These are phyloP conservation scores for Neurospora pannonica DNA, from an alignment of 495 filamentous ascomycete genomes.

Conservation along the genomic window DNA sequence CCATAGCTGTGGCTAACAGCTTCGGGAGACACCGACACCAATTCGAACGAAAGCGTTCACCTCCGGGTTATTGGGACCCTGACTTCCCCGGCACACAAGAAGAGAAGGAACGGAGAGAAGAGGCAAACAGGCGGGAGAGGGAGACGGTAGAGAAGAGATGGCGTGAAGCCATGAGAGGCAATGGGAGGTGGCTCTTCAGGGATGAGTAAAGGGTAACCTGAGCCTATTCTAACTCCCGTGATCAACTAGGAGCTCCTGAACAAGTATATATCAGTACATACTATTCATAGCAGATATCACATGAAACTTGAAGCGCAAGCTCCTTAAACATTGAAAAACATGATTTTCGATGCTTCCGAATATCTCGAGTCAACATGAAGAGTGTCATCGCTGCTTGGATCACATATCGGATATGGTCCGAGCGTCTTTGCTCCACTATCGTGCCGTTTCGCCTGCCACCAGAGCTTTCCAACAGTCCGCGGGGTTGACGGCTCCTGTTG, in stretches of 20 bases:
- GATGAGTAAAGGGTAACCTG: conserved; percentile 49
- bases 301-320: not conserved
- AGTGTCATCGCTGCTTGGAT: not conserved
- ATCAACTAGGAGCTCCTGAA: not conserved
- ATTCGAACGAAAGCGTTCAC: conserved; percentile 58
- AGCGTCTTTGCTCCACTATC: not conserved
- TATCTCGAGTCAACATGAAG: not conserved
- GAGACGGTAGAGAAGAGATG: conserved; percentile 63
- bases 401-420: not conserved
- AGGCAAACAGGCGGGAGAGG: conserved; percentile 48
- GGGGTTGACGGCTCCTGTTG: not conserved
- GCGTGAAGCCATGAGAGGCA: conserved; percentile 68
- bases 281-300: not conserved
- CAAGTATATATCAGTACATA: not conserved
- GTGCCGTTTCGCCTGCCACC: not conserved
- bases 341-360: not conserved
- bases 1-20: conserved; percentile 55
- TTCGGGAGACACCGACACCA: conserved; percentile 69
- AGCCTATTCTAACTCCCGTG: not conserved
- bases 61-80: conserved; percentile 81
- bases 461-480: not conserved
- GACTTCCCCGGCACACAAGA: conserved; percentile 87
- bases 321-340: too few species aligned
- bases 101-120: conserved; percentile 48
- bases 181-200: conserved; percentile 67